A percentile compares a stretch with the other conserved stretches of the same genome.
Evolutionary conservation across 192 early-diverging fungal genomes (phyloP).

Genomic region (Coemansia sp.): DNA sequence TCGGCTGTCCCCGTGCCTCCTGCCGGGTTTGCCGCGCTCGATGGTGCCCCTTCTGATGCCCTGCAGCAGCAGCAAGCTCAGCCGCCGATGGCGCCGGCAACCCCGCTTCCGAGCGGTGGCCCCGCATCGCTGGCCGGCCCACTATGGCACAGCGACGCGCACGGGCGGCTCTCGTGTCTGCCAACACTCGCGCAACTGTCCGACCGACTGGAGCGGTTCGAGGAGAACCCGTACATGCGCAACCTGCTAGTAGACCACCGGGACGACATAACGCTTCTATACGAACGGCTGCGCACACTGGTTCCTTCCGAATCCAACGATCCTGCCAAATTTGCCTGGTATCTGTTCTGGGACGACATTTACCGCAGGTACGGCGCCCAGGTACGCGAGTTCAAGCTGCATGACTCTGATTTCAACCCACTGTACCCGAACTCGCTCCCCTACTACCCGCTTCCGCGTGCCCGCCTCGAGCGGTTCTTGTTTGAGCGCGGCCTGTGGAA

Average conservation of each 20-base stretch:
- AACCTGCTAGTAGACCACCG: constrained; percentile 38
- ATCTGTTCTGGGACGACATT: constrained; percentile 70
- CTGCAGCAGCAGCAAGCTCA: neutral
- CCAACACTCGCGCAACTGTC: constrained; percentile 48
- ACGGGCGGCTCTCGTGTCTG: constrained; percentile 46
- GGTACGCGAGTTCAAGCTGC: constrained; percentile 37
- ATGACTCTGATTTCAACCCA: constrained; percentile 62
- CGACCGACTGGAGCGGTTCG: constrained; percentile 34
- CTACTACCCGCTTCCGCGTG: constrained; percentile 60
- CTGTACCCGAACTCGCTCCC: constrained; percentile 61
- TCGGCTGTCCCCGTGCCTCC: no score
- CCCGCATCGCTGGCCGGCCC: constrained; percentile 15
- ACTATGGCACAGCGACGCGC: constrained; percentile 39
- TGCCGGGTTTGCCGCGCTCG: no score
- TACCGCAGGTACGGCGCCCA: constrained; percentile 59
- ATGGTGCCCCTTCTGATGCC: no score
- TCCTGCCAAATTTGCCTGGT: constrained; percentile 60
- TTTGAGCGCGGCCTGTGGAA: constrained; percentile 54
- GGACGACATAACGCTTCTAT: constrained; percentile 41
- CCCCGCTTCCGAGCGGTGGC: constrained; percentile 19
- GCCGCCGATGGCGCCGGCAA: constrained; percentile 10
- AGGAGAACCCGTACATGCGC: constrained; percentile 49
- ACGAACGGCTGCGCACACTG: constrained; percentile 51
- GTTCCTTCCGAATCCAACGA: constrained; percentile 47
- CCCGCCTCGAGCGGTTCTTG: constrained; percentile 59